Evolutionary conservation across 352 stramenopile species (phyloP), one percentile per base, ranked within the genome.

Genomic region (Thalassiosira hispida): DNA sequence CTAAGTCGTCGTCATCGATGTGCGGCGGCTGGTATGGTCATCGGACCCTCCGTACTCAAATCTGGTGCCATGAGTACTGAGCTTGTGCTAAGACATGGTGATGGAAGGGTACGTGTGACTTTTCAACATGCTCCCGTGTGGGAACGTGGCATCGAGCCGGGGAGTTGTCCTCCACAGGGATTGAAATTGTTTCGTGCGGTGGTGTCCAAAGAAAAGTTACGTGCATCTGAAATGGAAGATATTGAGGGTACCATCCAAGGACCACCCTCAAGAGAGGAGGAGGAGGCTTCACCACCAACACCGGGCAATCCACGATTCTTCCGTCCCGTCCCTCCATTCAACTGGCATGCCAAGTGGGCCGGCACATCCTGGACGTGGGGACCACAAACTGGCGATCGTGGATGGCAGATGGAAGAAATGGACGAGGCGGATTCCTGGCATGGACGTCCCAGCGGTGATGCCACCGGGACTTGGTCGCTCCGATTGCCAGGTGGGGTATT

Each of bases 111-210:
- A 6, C 70, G 88, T 31, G 86, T 91, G 3, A 85, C 86, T 27
- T 93, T 92, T 82, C 79, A 92, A 80, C 86, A 93, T 84, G 88
- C 86, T 29, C 86, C 86, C 4, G 88, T 92, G 0, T 93, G 88
- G 88, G 81, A 85, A 77, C 63, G 65, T 31, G 88, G 79, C 20
- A 69, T 92, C 8, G 86, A 93, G 61, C 84, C 84, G 4, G 82
- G 79, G 55, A 87, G 63, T 29, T 87, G 85, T 79, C 88, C 88
- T 55, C 88, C 88, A 6, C 79, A 92, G 60, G 88, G 79, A 60
- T 60, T 93, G 18, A 93, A 93, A 61, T 55, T 93, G 22, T 89
- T 92, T 60, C 76, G 88, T 20, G 73, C 79, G 4, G 71, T 91
- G 49, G 73, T 92, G 49, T 91, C 82, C 5, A 78, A 82, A 64